Percentiles rank a stretch among this genome's conserved stretches.
phyloP scores from a whole-genome alignment of 1,139 yeast species.

The Sugiyamaella xylanicola region DNA sequence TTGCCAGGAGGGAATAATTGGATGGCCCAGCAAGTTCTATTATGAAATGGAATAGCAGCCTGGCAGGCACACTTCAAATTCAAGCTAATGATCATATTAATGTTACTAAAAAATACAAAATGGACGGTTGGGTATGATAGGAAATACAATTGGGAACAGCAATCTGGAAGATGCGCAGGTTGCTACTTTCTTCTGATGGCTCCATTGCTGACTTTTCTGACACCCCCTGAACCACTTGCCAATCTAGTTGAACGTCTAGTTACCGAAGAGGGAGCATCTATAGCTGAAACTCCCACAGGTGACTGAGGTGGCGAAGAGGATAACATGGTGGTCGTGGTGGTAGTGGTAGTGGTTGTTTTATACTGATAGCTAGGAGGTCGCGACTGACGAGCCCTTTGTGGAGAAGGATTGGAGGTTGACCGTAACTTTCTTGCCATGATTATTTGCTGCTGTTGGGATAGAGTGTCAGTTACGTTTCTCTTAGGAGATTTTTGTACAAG shows the following conservation, averaged over 20 bases:
- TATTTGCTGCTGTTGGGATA: constrained; percentile 29
- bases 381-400: constrained; percentile 25
- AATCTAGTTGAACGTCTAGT: constrained; percentile 30
- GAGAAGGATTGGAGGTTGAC: constrained; percentile 33
- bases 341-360: constrained; percentile 31
- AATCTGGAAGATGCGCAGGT: neutral
- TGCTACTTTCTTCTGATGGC: constrained; percentile 10
- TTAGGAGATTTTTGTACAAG: constrained; percentile 17
- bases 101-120: neutral
- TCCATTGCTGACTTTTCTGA: constrained; percentile 46
- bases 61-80: too few relatives aligned
- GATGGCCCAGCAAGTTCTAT: too few relatives aligned
- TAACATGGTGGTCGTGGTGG: constrained; percentile 32
- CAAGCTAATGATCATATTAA: neutral
- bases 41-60: too few relatives aligned
- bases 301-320: constrained; percentile 27
- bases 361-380: constrained; percentile 27
- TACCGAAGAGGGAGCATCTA: constrained; percentile 11
- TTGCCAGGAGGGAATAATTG: too few relatives aligned
- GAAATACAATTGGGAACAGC: neutral
- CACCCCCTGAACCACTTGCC: constrained; percentile 26
- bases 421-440: constrained; percentile 32
- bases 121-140: neutral
- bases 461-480: constrained; percentile 25
- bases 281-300: constrained; percentile 8